These are phyloP conservation scores for Amanita exitialis DNA, from an alignment of 768 basidiomycete genomes.

Conservation along the genomic window DNA sequence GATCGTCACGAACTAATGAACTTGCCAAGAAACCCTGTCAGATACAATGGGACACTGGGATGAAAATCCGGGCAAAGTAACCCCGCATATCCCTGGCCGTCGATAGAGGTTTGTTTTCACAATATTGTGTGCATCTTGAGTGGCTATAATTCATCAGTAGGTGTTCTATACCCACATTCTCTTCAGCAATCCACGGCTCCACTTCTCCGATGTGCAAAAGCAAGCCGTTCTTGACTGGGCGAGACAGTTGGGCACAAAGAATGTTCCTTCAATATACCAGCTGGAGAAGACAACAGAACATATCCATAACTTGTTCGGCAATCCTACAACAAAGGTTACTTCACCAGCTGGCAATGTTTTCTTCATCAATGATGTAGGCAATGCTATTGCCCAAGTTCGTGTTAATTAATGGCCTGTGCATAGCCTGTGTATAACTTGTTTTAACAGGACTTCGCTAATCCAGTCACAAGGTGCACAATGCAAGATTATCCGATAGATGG, in stretches of 20 bases:
- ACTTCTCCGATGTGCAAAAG: slow-evolving; percentile 5
- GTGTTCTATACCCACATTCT: slow-evolving; percentile 5
- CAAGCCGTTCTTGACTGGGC: slow-evolving; percentile 5
- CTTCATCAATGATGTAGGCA: slow-evolving; percentile 3
- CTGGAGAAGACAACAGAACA: background rate
- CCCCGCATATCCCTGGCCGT: slow-evolving; percentile 6
- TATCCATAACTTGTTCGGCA: slow-evolving; percentile 1
- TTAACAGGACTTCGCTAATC: slow-evolving; percentile 7
- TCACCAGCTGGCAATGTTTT: slow-evolving; percentile 6
- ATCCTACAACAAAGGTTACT: slow-evolving; percentile 1
- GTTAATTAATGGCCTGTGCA: background rate
- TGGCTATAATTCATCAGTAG: background rate
- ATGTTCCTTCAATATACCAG: slow-evolving; percentile 1
- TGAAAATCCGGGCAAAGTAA: background rate
- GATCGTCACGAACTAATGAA: background rate
- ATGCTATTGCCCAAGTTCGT: slow-evolving; percentile 4
- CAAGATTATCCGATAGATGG: slow-evolving; percentile 1
- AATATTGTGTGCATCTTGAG: background rate
- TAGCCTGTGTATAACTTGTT: background rate
- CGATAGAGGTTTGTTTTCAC: slow-evolving; percentile 3
- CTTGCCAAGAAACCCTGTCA: background rate
- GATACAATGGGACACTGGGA: background rate
- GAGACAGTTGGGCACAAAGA: background rate
- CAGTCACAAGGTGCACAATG: slow-evolving; percentile 3
- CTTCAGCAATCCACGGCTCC: slow-evolving; percentile 2